A percentile compares a stretch with the other conserved stretches of the same genome.
phyloP scores from a whole-genome alignment of 1,284 basidiomycete species.

The Prillingera fragicola region DNA sequence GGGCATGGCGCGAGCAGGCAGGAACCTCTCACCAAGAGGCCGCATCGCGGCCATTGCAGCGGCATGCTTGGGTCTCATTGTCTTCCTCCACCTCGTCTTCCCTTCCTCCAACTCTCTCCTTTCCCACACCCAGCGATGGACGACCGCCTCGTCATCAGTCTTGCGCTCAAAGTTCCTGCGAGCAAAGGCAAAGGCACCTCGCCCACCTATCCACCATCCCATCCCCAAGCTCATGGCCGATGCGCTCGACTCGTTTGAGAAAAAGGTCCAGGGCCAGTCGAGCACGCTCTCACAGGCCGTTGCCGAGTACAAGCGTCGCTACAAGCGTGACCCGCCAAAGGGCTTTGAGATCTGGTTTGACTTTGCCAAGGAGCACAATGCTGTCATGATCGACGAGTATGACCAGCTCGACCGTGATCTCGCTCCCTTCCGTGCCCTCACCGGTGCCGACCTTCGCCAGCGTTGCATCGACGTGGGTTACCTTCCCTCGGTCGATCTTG shows the following conservation, averaged over 20 bases:
- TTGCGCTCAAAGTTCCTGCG: slow-evolving; percentile 46
- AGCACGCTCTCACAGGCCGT: slow-evolving; percentile 67
- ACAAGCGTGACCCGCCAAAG: slow-evolving; percentile 70
- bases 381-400: slow-evolving; percentile 84
- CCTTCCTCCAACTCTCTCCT: slow-evolving; percentile 29
- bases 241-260: slow-evolving; percentile 62
- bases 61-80: slow-evolving; percentile 22
- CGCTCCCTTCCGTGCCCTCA: slow-evolving; percentile 69
- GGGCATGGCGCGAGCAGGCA: slow-evolving; percentile 11
- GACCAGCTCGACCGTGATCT: slow-evolving; percentile 75
- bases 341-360: slow-evolving; percentile 87
- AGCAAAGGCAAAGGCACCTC: slow-evolving; percentile 35
- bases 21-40: slow-evolving; percentile 21
- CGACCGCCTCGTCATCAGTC: slow-evolving; percentile 42
- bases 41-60: slow-evolving; percentile 26
- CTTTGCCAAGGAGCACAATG: slow-evolving; percentile 67
- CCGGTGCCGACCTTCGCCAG: slow-evolving; percentile 64
- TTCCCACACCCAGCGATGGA: slow-evolving; percentile 39
- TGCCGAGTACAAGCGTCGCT: slow-evolving; percentile 69
- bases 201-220: slow-evolving; percentile 58
- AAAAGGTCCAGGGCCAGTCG: slow-evolving; percentile 67
- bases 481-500: slow-evolving; percentile 75
- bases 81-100: slow-evolving; percentile 36
- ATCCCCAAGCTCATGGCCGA: slow-evolving; percentile 75
- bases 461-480: slow-evolving; percentile 69